Evolutionary conservation across 2,329 filamentous ascomycete species (phyloP), one percentile per base, ranked within the genome.

Genomic region (Curvularia hawaiiensis): DNA sequence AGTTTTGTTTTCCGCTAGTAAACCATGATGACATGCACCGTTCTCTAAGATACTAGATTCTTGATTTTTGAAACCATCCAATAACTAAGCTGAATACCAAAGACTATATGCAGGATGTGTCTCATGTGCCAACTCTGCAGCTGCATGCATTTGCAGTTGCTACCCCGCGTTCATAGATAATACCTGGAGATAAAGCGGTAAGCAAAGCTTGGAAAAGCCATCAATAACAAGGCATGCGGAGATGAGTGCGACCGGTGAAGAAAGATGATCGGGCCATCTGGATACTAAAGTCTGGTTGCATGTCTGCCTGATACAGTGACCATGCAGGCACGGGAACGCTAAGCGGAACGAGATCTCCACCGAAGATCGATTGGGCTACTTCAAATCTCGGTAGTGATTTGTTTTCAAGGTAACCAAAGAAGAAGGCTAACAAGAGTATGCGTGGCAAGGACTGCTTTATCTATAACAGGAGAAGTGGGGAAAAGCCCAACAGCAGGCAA

Each of bases 141-240:
- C 14, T 41, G 49, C 49, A 51, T 51, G 39, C 18, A 12, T 38
- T 2, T 35, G 40, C 50, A 26, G 50, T 43, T 22, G 40, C 41
- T 52, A 52, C 40, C 33, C 50, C 50, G 40, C 39, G 12, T 26
- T 8, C 1, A 8, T 35, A 18, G 4, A n/a, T 20, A 35, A 22
- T 3, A 12, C 24, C 11, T 43, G 7, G 11, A 18, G 33, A 38
- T 10, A 45, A 28, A 30, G 30, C 22, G 50, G 50, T 45, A 28
- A 43, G 20, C 10, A n/a, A 35, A 33, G 6, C 18, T 6, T 26
- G 16, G 30, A 44, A 26, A 26, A 18, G 9, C n/a, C 22, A 28
- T 11, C 3, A 24, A 26, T 28, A 49, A 22, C 26, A 28, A 24
- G 16, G 11, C 20, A 16, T n/a, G 4, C 20, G 26, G 5, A 28